Conservation (phyloP, 768 basidiomycete species). For the Trametes elegans region DNA sequence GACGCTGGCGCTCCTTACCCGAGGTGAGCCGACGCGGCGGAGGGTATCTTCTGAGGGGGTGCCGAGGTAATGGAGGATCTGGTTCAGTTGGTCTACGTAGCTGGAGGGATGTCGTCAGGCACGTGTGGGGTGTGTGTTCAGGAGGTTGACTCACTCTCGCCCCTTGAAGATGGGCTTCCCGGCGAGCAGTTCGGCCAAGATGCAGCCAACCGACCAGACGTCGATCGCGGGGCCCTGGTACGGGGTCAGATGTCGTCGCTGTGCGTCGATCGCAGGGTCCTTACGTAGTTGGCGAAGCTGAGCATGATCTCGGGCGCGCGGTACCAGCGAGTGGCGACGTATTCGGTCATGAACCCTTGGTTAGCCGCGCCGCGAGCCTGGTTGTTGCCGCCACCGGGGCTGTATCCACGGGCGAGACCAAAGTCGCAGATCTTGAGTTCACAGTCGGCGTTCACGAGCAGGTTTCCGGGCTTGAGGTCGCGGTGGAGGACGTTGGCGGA, state of each 20-base stretch:
- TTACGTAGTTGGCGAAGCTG: conserved; percentile 90
- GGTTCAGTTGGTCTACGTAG: conserved; percentile 98
- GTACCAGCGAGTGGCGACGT: conserved; percentile 99
- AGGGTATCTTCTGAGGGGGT: conserved; percentile 97
- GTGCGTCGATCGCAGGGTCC: no score
- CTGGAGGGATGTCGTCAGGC: conserved; percentile 39
- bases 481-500: conserved; percentile 97
- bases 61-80: conserved; percentile 97
- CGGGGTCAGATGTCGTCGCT: no score
- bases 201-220: conserved; percentile 96
- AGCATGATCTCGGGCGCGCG: conserved; percentile 99
- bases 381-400: conserved; percentile 74
- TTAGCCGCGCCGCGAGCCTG: conserved; percentile 60
- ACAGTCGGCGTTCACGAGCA: conserved; percentile 97
- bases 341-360: conserved; percentile 99
- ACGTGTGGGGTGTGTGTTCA: neutral
- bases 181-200: conserved; percentile 87
- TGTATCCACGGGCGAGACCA: conserved; percentile 92
- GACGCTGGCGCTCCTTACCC: conserved; percentile 48
- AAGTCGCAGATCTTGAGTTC: conserved; percentile 99
- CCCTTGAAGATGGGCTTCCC: conserved; percentile 98
- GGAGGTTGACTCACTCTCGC: conserved; percentile 65
- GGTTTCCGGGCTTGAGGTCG: conserved; percentile 92
- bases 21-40: conserved; percentile 91
- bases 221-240: conserved; percentile 91